Conservation (phyloP, 352 stramenopile species). For the Phytophthora pinifolia region DNA sequence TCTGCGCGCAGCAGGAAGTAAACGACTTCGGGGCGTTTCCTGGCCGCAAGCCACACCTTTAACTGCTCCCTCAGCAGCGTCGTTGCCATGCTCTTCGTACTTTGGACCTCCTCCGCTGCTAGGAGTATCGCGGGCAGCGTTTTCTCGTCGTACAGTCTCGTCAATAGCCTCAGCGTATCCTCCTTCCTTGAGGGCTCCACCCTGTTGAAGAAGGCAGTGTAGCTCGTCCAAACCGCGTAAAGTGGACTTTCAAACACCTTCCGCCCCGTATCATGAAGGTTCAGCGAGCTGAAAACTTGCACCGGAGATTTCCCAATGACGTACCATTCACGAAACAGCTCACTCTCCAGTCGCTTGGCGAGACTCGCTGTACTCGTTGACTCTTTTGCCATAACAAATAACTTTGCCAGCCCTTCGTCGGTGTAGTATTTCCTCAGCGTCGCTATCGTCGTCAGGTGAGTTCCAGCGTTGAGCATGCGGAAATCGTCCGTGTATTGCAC, state of each 20-base stretch:
- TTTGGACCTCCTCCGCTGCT: slow-evolving; percentile 2
- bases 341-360: slow-evolving; percentile 11
- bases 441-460: neutral
- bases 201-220: slow-evolving; percentile 9
- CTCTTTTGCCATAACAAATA: slow-evolving; percentile 4
- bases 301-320: slow-evolving; percentile 10
- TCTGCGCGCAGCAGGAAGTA: neutral
- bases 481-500: slow-evolving; percentile 12
- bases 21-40: neutral
- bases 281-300: slow-evolving; percentile 6
- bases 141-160: neutral
- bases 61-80: slow-evolving; percentile 4
- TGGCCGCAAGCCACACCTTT: neutral
- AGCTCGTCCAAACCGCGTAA: slow-evolving; percentile 12
- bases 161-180: slow-evolving; percentile 3
- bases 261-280: neutral
- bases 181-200: slow-evolving; percentile 12
- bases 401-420: neutral
- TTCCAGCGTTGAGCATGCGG: slow-evolving; percentile 9
- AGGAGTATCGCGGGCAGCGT: slow-evolving; percentile 3
- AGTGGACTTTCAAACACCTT: slow-evolving; percentile 2
- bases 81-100: slow-evolving; percentile 2
- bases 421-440: slow-evolving; percentile 13
- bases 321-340: slow-evolving; percentile 12
- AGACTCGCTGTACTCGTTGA: slow-evolving; percentile 1